Base-by-base conservation (phyloP, 1,284 basidiomycete genomes). In the Apiotrichum siamense region DNA sequence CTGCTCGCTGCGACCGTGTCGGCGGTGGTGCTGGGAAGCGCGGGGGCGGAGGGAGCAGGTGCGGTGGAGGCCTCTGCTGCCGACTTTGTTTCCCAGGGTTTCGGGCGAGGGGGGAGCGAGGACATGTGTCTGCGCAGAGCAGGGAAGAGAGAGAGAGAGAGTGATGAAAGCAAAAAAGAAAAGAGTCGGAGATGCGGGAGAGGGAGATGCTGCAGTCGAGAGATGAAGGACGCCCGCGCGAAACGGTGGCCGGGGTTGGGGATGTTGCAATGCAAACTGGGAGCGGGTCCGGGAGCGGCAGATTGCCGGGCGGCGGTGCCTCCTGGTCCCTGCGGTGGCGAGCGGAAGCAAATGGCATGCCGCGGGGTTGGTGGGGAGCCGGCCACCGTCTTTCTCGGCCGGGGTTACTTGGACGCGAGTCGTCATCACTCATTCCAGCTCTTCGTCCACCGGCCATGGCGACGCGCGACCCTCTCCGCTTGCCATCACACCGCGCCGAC, bases 41-140 rank as follows among this genome's bases (percentile, higher is more conserved):
- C 52, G 11, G 62, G 49, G 20, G 64, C 59, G 18, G 64, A 35
- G 11, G 61, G 61, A 4, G 40, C 62, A 35, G 66, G 60, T 32
- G 65, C 61, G 1, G 60, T 54, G 23, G 53, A 23, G 58, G 61
- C 52, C 20, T 54, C 52, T 7, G 57, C 52, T n/a, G 51, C 56
- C 18, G 58, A 47, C 35, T 54, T 54, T 27, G 52, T 58, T 58
- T 70, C 68, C 68, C 68, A 70, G 33, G 70, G 70, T 42, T 72
- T 72, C 17, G 68, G 65, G 37, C 67, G 55, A 6, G 67, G 64
- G 17, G 70, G 64, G 12, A 66, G 54, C 10, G 70, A 69, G 41
- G 67, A 56, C 63, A 66, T 67, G 41, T 18, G 46, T n/a, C 36
- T 40, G 50, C 43, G 29, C 49, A 20, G 20, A 38, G 45, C 45